Evolutionary conservation across 306 rosid genomes (phyloP), one percentile per base, ranked within the genome.

Genomic region (Prinsepia uniflora): DNA sequence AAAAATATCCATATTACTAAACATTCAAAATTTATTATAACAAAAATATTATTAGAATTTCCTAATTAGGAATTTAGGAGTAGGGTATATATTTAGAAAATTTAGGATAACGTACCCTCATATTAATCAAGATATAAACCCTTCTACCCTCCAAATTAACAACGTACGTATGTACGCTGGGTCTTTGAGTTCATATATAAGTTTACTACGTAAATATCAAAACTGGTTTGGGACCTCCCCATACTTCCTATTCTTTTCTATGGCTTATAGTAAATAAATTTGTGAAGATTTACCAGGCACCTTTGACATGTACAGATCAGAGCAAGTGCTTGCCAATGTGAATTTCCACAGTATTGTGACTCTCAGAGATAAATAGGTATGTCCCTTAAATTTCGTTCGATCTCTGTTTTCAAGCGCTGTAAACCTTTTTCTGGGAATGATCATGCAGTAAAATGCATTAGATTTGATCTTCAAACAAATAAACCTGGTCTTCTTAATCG

Each of bases 271-370:
- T 39, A 12, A 14, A 45, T 53, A 15, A 5, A 63, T 9, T 58
- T 73, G 49, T 65, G 18, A 20, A n/a, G 19, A 0, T 39, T 18
- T 40, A 72, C 49, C 12, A 2, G 18, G 40, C 34, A n/a, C 4
- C 0, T 53, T 60, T 5, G 42, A 63, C 19, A 19, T 55, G 40
- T 75, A 76, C 92, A 92, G 96, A 88, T 87, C 65, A 83, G 92
- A 76, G 66, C 78, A 67, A 88, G 75, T 54, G 81, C 83, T 43
- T 92, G 98, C 85, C 76, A 78, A 45, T 92, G 98, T 76, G 84
- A 79, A 65, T 89, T 78, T 69, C 82, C 86, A 11, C 87, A 76
- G 24, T 86, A 81, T 70, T 92, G 96, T 0, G 92, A 92, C 72
- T 86, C 92, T 70, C 88, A 71, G 84, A 74, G 72, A 81, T 74